Conservation (phyloP, 2,329 filamentous ascomycete genomes). For the Davidsoniella australis region DNA sequence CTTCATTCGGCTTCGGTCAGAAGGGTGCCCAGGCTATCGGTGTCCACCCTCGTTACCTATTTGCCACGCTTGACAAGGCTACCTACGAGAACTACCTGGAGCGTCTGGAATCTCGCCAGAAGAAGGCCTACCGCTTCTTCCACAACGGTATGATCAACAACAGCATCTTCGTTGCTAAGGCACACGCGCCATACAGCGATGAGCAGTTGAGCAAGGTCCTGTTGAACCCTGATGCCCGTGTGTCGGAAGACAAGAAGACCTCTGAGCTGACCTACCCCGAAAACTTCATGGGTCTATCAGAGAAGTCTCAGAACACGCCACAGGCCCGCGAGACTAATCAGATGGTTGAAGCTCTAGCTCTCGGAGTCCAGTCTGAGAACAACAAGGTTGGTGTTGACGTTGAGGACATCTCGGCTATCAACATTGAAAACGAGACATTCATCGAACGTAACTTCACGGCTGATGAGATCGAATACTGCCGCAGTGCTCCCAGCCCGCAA, state of each 20-base stretch:
- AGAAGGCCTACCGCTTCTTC: conserved; percentile 98
- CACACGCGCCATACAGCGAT: conserved; percentile 75
- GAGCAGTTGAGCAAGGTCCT: conserved; percentile 75
- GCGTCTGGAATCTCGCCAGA: conserved; percentile 86
- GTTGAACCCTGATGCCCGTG: conserved; percentile 83
- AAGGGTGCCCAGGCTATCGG: conserved; percentile 96
- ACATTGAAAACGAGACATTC: conserved; percentile 88
- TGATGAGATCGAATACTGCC: conserved; percentile 74
- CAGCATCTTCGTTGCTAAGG: conserved; percentile 91
- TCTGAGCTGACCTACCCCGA: conserved; percentile 57
- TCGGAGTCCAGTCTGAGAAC: conserved; percentile 41
- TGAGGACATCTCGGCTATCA: conserved; percentile 72
- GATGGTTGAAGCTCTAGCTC: conserved; percentile 62
- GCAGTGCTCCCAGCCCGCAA: conserved; percentile 58
- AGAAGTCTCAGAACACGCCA: conserved; percentile 33
- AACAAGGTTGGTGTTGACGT: conserved; percentile 89
- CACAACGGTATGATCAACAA: conserved; percentile 98
- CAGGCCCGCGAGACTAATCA: conserved; percentile 48
- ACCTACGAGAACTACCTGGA: conserved; percentile 67
- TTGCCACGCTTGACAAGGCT: conserved; percentile 75
- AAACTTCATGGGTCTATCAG: conserved; percentile 48
- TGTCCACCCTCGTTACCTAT: conserved; percentile 92
- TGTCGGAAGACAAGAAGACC: conserved; percentile 72
- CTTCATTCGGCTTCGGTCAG: conserved; percentile 97
- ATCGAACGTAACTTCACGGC: conserved; percentile 86